Evolutionary conservation across 352 stramenopile genomes (phyloP).

Genomic region (Globisporangium rhizosaccharum): DNA sequence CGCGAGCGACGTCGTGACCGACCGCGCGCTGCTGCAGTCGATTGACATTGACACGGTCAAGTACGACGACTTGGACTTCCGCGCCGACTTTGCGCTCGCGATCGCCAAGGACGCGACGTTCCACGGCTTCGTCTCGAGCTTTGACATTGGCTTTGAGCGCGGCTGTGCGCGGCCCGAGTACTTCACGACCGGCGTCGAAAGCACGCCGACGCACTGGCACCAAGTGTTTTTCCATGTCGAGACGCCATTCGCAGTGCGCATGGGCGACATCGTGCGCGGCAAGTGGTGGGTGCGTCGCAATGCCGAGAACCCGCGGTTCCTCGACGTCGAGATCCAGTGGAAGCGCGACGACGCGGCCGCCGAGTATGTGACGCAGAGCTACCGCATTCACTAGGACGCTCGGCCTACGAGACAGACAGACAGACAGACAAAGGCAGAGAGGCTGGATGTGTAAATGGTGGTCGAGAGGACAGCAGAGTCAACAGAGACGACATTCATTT

Average conservation of each 20-base stretch:
- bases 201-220: conserved; percentile 98
- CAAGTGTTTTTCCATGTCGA: conserved; percentile 97
- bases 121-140: conserved; percentile 95
- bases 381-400: conserved; percentile 62
- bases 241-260: conserved; percentile 61
- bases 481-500: background rate
- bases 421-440: background rate
- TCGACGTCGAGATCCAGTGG: conserved; percentile 89
- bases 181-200: conserved; percentile 91
- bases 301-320: conserved; percentile 89
- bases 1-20: conserved; percentile 84
- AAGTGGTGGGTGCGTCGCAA: conserved; percentile 89
- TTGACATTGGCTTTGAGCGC: conserved; percentile 96
- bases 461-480: background rate
- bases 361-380: conserved; percentile 50
- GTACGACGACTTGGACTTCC: conserved; percentile 95
- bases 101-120: conserved; percentile 86
- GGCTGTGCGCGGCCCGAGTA: conserved; percentile 90
- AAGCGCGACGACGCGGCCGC: conserved; percentile 30
- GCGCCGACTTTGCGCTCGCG: conserved; percentile 84
- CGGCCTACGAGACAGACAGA: conserved; percentile 9
- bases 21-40: conserved; percentile 75
- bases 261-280: conserved; percentile 75
- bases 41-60: conserved; percentile 89
- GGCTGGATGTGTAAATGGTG: background rate